Conservation (phyloP, 768 basidiomycete species). For the Termitomyces sp. region DNA sequence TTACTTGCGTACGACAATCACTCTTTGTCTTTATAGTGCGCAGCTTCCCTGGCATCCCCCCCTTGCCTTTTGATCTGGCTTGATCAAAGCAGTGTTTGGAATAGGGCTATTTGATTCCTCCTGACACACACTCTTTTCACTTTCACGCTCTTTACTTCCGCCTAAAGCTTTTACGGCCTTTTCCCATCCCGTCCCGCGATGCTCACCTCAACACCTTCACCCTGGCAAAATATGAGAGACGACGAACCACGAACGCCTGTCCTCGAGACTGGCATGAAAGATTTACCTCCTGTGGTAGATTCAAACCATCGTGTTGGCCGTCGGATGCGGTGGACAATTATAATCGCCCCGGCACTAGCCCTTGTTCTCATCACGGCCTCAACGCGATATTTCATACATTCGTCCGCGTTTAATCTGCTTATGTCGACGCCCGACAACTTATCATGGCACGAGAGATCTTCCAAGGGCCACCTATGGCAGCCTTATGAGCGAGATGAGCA, state of each 20-base stretch:
- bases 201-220: slow-evolving; percentile 16
- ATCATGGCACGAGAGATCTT: slow-evolving; percentile 27
- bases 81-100: slow-evolving; percentile 10
- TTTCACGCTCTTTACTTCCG: slow-evolving; percentile 13
- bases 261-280: slow-evolving; percentile 8
- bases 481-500: slow-evolving; percentile 40
- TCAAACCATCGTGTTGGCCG: slow-evolving; percentile 43
- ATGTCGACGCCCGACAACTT: slow-evolving; percentile 20
- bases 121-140: slow-evolving; percentile 5
- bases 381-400: slow-evolving; percentile 51
- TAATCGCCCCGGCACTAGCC: slow-evolving; percentile 53
- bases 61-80: slow-evolving; percentile 5
- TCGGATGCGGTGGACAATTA: slow-evolving; percentile 44
- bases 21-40: neutral
- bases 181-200: neutral
- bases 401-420: slow-evolving; percentile 40
- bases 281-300: neutral
- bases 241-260: slow-evolving; percentile 7
- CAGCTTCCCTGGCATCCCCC: neutral
- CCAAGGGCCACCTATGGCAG: slow-evolving; percentile 30
- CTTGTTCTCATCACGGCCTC: slow-evolving; percentile 53
- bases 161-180: neutral
- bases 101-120: slow-evolving; percentile 4
- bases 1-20: neutral
- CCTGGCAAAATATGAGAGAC: slow-evolving; percentile 5